Evolutionary conservation across 176 grass and related monocot species (phyloP), one percentile per base, ranked within the genome.

Genomic region (Ananas comosus): DNA sequence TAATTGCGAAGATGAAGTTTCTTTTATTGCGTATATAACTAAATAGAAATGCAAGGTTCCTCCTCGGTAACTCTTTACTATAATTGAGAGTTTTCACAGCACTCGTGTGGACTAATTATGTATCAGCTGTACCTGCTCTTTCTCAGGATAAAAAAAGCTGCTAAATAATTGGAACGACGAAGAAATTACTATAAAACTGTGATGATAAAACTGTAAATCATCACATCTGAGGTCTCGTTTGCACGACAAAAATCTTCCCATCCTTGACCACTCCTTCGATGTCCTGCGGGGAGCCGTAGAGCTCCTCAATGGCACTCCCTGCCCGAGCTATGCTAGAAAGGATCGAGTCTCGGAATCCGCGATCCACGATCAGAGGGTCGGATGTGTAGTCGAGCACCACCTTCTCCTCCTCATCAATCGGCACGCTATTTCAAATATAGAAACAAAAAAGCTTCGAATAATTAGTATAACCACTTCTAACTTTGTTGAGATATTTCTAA

Each of bases 171-270:
- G 2, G 0, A 42, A 12, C 25, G 14, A 42, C 11, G 3, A 16
- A 51, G n/a, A 53, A 54, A 51, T 42, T 42, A 42, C 33, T 42
- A 8, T 42, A 42, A 42, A 42, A 7, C 33, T 42, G 33, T 42
- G n/a, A n/a, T n/a, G n/a, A 8, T 42, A 42, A 42, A 42, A 7
- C 33, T 42, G 33, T 42, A 42, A 42, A 42, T 42, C 33, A 65
- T 83, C 83, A 97, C 89, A 97, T 92, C 77, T 97, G 93, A 76
- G 89, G 86, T 79, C 93, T 87, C 70, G 93, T 97, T 73, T 97
- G 93, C 12, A 97, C 93, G 19, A 97, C 84, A 63, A 81, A 97
- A 58, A 97, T 87, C 66, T 83, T 85, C 19, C 86, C 89, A 70
- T 88, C 89, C 85, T 90, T 97, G 54, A 97, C 89, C 53, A 75